phyloP scores from a whole-genome alignment of 2,329 filamentous ascomycete genomes.

The Beauveria scarabaeidicola region DNA sequence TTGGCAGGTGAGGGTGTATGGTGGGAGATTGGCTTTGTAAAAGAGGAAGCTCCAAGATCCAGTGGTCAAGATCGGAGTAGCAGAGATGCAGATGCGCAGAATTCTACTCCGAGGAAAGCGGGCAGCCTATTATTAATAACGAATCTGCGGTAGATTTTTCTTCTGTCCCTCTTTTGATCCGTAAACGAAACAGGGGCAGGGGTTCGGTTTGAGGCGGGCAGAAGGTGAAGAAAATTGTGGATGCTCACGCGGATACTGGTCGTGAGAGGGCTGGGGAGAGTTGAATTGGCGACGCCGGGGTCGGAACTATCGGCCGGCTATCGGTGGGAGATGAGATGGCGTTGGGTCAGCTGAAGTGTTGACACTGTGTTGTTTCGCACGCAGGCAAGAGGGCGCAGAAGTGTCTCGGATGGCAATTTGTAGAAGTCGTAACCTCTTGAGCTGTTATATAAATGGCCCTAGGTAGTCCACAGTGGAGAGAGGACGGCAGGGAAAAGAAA shows the following conservation, averaged over 20 bases:
- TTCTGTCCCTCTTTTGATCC: neutral
- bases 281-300: neutral
- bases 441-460: neutral
- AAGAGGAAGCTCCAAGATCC: neutral
- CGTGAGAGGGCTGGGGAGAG: constrained; percentile 2
- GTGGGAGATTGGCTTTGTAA: neutral
- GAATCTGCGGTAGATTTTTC: constrained; percentile 6
- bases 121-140: constrained; percentile 7
- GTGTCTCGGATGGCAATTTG: neutral
- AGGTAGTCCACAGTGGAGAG: neutral
- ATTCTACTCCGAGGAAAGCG: constrained; percentile 1
- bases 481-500: neutral
- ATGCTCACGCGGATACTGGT: constrained; percentile 8
- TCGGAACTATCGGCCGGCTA: constrained; percentile 2
- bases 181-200: constrained; percentile 4
- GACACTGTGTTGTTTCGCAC: neutral
- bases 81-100: neutral
- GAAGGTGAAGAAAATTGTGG: constrained; percentile 4
- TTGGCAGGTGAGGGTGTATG: neutral
- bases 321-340: constrained; percentile 5
- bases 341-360: constrained; percentile 4
- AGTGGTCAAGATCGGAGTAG: neutral
- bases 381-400: neutral
- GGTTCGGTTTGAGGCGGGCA: constrained; percentile 6
- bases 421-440: neutral